Base-by-base conservation (phyloP, 1,284 basidiomycete species). In the Sutorius eximius region DNA sequence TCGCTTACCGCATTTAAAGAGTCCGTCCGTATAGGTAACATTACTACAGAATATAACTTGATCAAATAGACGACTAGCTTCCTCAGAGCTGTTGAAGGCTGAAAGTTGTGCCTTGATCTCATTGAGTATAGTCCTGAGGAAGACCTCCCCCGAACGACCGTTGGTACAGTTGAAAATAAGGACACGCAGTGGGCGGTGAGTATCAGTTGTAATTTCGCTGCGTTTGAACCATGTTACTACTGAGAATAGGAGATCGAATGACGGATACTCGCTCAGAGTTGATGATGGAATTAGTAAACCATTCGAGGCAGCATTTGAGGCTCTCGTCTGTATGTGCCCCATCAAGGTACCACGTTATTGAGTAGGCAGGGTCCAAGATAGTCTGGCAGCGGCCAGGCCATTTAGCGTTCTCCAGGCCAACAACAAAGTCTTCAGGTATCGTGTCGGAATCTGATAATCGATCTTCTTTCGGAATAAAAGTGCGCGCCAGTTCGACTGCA, bases 361-460 rank as follows among this genome's bases (percentile, higher is more conserved):
- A 65, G 49, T 77, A 66, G 49, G 59, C 67, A 2, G 85, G 85
- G 60, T 93, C 89, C 3, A 62, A 57, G 8, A 97, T 85, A 1
- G 81, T 83, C 73, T 99, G 97, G 71, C 97, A 99, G 41, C 97
- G 83, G n/a, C 97, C 97, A 3, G 97, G 96, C 96, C 96, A 99
- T 56, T 79, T 83, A 0, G 95, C 83, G 15, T 80, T 75, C 59
- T 83, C 73, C 18, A 99, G 74, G 2, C 87, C 94, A 27, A 75
- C 64, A 29, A 82, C 66, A 61, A 92, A 87, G 6, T 77, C 63
- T 9, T 73, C 63, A 0, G 87, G 75, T 10, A 95, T 73, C 10
- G 68, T 59, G 11, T 70, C 57, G 1, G 68, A 55, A 11, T 65
- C 58, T 30, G 67, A 52, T n/a, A 44, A 27, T 22, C 30, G 51